Percentiles rank a stretch among this genome's conserved stretches.
Evolutionary conservation across 371 early-diverging fungal species (phyloP).

Genomic region (Actinomortierella wolfii): DNA sequence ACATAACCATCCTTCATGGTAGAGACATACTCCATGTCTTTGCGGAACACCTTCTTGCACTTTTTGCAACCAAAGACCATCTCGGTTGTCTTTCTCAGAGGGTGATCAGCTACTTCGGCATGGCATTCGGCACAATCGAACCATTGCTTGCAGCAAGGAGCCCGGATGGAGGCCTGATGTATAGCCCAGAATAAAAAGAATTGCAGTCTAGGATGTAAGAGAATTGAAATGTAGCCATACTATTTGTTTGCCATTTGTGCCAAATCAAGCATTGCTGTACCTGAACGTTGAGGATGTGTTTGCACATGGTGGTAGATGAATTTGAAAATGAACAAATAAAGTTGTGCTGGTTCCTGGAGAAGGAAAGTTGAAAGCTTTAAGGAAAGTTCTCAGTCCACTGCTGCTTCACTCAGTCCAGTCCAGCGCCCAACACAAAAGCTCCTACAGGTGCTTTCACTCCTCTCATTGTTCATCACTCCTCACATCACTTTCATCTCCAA

Average conservation of each 20-base stretch:
- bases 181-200: neutral
- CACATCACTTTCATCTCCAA: too few relatives aligned
- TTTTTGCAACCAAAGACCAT: slow-evolving; percentile 98
- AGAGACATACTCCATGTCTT: slow-evolving; percentile 75
- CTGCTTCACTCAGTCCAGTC: too few relatives aligned
- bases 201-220: neutral
- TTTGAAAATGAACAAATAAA: too few relatives aligned
- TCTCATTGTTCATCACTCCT: too few relatives aligned
- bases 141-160: slow-evolving; percentile 95
- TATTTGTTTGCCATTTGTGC: neutral
- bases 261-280: slow-evolving; percentile 56
- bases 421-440: too few relatives aligned
- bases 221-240: neutral
- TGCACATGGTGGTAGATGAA: slow-evolving; percentile 67
- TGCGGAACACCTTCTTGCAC: slow-evolving; percentile 96
- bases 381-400: too few relatives aligned
- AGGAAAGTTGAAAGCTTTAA: too few relatives aligned
- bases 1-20: neutral
- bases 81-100: slow-evolving; percentile 80
- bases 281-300: slow-evolving; percentile 97
- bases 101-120: slow-evolving; percentile 81
- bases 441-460: too few relatives aligned
- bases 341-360: too few relatives aligned
- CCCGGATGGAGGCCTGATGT: slow-evolving; percentile 86
- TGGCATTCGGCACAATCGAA: slow-evolving; percentile 98